These are phyloP conservation scores for Omphalotus guepiniiformis DNA, from an alignment of 768 basidiomycete species.

Conservation along the genomic window DNA sequence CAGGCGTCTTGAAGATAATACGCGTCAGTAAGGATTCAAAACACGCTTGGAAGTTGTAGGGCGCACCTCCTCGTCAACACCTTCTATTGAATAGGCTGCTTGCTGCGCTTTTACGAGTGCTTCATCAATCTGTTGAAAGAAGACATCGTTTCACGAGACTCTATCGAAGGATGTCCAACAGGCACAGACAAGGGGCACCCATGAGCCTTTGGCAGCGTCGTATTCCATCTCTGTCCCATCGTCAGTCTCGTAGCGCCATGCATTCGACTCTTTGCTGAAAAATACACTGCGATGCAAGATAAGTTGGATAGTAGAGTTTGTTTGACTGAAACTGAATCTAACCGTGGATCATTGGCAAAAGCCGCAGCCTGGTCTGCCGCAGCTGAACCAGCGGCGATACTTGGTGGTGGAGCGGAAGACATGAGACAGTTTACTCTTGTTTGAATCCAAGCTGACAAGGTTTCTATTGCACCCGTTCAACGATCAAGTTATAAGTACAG, in stretches of 20 bases:
- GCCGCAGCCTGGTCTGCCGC: slow-evolving; percentile 55
- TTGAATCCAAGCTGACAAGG: slow-evolving; percentile 28
- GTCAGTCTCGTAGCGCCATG: slow-evolving; percentile 89
- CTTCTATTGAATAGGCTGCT: slow-evolving; percentile 88
- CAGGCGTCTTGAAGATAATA: slow-evolving; percentile 59
- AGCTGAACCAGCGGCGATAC: slow-evolving; percentile 48
- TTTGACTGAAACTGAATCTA: slow-evolving; percentile 12
- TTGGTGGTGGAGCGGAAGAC: slow-evolving; percentile 45
- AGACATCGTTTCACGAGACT: neutral
- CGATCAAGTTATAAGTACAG: too few relatives aligned
- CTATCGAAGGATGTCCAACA: neutral
- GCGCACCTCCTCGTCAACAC: slow-evolving; percentile 91
- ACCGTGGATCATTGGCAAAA: slow-evolving; percentile 78
- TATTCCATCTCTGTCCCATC: slow-evolving; percentile 92
- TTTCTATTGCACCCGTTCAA: too few relatives aligned
- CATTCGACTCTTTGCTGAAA: slow-evolving; percentile 66
- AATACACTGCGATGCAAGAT: slow-evolving; percentile 47
- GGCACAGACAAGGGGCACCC: slow-evolving; percentile 78
- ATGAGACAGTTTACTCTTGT: slow-evolving; percentile 43
- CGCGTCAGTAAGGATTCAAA: neutral
- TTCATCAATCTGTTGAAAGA: slow-evolving; percentile 67
- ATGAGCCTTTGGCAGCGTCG: slow-evolving; percentile 66
- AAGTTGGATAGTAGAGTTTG: neutral
- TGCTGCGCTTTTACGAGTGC: slow-evolving; percentile 87
- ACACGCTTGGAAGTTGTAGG: neutral